Evolutionary conservation across 2,329 filamentous ascomycete genomes (phyloP).

Genomic region (Aspergillus chevalieri): DNA sequence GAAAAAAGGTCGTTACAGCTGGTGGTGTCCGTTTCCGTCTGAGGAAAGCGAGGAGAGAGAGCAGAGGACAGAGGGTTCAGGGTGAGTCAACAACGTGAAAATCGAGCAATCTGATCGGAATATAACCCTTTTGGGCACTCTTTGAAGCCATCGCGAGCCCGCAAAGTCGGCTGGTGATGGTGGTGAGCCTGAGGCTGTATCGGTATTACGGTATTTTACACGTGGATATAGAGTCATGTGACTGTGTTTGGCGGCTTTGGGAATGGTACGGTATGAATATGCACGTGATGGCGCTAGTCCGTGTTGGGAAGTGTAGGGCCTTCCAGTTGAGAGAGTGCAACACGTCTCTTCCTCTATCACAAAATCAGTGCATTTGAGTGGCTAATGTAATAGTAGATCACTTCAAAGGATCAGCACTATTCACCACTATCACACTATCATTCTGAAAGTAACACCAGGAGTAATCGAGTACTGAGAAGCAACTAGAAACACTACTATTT

Average conservation of each 20-base stretch:
- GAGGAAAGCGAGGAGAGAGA: conserved; percentile 3
- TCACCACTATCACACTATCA: too few relatives aligned
- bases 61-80: not conserved
- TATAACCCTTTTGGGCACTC: conserved; percentile 5
- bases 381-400: too few relatives aligned
- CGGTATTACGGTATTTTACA: conserved; percentile 13
- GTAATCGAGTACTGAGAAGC: too few relatives aligned
- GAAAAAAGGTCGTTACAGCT: conserved; percentile 16
- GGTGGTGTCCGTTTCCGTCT: conserved; percentile 12
- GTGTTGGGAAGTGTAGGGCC: too few relatives aligned
- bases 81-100: conserved; percentile 4
- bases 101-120: not conserved
- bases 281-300: too few relatives aligned
- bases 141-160: conserved; percentile 14
- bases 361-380: too few relatives aligned
- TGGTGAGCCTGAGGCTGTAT: conserved; percentile 8
- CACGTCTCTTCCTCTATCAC: too few relatives aligned
- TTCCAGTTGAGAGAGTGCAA: too few relatives aligned
- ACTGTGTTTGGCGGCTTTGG: not conserved
- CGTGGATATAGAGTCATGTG: not conserved
- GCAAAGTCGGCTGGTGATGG: conserved; percentile 8
- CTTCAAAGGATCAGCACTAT: too few relatives aligned
- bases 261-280: too few relatives aligned
- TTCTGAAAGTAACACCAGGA: too few relatives aligned
- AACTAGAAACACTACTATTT: too few relatives aligned